A percentile compares a stretch with the other conserved stretches of the same genome.
phyloP scores from a whole-genome alignment of 179 eudicot genomes.

The Beta macrorhiza region DNA sequence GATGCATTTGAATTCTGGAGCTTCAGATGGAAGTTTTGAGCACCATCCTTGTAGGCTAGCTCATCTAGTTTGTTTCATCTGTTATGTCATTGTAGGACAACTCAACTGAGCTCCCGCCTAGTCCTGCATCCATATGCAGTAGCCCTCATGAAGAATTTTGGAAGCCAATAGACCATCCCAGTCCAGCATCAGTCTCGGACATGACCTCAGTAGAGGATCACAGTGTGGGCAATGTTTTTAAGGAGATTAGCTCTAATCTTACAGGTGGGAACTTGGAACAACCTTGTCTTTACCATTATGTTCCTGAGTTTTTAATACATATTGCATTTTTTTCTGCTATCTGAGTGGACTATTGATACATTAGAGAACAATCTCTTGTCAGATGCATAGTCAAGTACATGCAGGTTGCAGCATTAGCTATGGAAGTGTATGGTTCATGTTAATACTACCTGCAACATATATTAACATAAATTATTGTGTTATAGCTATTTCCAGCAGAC shows the following conservation, averaged over 20 bases:
- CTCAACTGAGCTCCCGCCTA: conserved; percentile 95
- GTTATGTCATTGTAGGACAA: conserved; percentile 53
- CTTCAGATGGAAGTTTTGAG: not conserved
- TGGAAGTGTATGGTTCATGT: not conserved
- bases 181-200: conserved; percentile 62
- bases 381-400: conserved; percentile 3
- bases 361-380: not conserved
- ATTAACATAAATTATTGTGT: not conserved
- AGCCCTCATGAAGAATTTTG: conserved; percentile 67
- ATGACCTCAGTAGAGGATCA: conserved; percentile 62
- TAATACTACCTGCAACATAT: not conserved
- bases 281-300: not conserved
- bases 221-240: conserved; percentile 53
- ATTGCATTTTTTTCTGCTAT: not conserved
- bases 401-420: not conserved
- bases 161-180: conserved; percentile 59
- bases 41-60: not conserved
- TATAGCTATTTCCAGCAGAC: not conserved
- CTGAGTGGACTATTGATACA: not conserved
- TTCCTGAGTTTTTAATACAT: not conserved
- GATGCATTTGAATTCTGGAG: not conserved
- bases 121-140: conserved; percentile 94
- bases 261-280: conserved; percentile 45
- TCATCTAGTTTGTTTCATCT: not conserved
- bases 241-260: conserved; percentile 86